A percentile compares a stretch with the other conserved stretches of the same genome.
These are phyloP conservation scores for Globisporangium barbulae DNA, from an alignment of 352 stramenopile species.

Conservation along the genomic window DNA sequence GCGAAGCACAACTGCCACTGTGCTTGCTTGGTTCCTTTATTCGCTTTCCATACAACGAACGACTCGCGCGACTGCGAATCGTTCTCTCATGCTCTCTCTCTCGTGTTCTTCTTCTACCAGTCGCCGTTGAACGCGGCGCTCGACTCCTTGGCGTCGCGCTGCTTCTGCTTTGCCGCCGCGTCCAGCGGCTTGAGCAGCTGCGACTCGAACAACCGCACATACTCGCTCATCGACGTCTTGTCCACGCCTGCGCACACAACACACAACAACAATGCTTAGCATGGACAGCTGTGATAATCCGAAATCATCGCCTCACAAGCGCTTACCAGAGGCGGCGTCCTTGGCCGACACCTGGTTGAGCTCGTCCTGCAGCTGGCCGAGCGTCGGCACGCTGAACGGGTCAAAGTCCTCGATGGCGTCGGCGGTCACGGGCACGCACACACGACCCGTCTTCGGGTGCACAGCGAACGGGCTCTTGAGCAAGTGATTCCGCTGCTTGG, in stretches of 20 bases:
- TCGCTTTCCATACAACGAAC: not conserved
- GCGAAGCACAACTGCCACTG: not conserved
- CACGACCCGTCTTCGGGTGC: constrained; percentile 96
- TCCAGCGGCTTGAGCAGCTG: constrained; percentile 72
- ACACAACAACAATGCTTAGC: constrained; percentile 6
- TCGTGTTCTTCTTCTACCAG: constrained; percentile 40
- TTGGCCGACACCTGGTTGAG: constrained; percentile 58
- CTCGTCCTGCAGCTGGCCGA: constrained; percentile 78
- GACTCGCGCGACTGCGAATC: not conserved
- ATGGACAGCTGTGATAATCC: not conserved
- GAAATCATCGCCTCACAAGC: not conserved
- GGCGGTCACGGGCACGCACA: constrained; percentile 96
- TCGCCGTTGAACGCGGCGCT: constrained; percentile 74
- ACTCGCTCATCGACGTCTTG: constrained; percentile 66
- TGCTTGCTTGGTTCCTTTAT: not conserved
- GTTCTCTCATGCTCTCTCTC: not conserved
- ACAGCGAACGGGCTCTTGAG: constrained; percentile 99
- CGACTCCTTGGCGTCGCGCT: constrained; percentile 63
- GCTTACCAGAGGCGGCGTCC: constrained; percentile 26
- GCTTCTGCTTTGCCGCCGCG: constrained; percentile 59
- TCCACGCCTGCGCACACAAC: constrained; percentile 23
- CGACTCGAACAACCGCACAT: constrained; percentile 71
- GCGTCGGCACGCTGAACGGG: constrained; percentile 82
- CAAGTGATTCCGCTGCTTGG: constrained; percentile 99
- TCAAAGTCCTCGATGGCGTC: constrained; percentile 83